Percentiles rank a stretch among this genome's conserved stretches.
Conservation (phyloP, 805 yeast species). For the Wickerhamiella domercqiae region DNA sequence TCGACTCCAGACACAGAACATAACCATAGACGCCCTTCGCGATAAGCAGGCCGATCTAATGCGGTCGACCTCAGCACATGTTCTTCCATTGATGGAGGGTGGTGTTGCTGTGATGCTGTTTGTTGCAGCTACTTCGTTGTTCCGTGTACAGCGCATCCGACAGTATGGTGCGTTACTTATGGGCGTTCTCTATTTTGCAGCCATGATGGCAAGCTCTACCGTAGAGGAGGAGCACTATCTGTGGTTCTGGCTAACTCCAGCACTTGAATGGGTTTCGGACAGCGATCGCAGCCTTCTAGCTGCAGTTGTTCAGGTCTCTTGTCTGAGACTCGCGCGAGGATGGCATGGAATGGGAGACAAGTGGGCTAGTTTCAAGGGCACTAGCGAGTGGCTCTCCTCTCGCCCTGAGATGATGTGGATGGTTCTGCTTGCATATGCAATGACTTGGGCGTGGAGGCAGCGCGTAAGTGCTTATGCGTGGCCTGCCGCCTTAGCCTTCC, state of each 20-base stretch:
- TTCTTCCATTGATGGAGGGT: slow-evolving; percentile 32
- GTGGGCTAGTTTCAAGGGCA: slow-evolving; percentile 31
- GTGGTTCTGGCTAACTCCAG: slow-evolving; percentile 71
- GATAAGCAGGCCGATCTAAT: slow-evolving; percentile 25
- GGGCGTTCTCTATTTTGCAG: slow-evolving; percentile 29
- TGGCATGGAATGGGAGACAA: slow-evolving; percentile 93
- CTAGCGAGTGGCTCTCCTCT: slow-evolving; percentile 30
- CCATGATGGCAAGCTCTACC: slow-evolving; percentile 73
- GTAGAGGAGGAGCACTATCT: slow-evolving; percentile 93
- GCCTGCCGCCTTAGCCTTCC: background rate
- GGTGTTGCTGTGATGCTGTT: slow-evolving; percentile 27
- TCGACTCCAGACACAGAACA: slow-evolving; percentile 5
- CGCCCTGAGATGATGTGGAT: slow-evolving; percentile 15
- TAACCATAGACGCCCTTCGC: slow-evolving; percentile 21
- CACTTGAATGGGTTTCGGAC: slow-evolving; percentile 13
- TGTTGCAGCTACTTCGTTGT: slow-evolving; percentile 23
- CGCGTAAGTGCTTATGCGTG: background rate
- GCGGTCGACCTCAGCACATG: slow-evolving; percentile 50
- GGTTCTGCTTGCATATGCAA: background rate
- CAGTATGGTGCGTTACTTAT: slow-evolving; percentile 18
- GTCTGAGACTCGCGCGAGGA: slow-evolving; percentile 44
- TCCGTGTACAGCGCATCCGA: slow-evolving; percentile 2
- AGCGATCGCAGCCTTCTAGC: background rate
- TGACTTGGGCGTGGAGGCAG: background rate
- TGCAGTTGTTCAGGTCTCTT: slow-evolving; percentile 12